phyloP scores from a whole-genome alignment of 768 basidiomycete genomes.

The Rhodocollybia butyracea region DNA sequence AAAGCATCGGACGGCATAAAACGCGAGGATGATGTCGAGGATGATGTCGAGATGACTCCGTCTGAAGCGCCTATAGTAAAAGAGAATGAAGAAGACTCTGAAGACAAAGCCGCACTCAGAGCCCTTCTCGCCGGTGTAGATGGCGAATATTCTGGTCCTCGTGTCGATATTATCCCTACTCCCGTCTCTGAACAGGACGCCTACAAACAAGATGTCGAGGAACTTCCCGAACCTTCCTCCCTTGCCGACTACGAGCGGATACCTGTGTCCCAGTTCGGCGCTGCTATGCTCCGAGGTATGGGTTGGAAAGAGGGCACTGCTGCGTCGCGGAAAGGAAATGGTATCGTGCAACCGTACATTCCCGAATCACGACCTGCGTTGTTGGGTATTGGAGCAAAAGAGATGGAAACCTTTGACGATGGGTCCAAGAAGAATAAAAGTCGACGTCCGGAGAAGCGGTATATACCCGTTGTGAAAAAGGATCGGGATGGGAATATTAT shows the following conservation, averaged over 20 bases:
- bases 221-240: constrained; percentile 73
- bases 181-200: constrained; percentile 79
- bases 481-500: constrained; percentile 44
- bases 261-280: constrained; percentile 90
- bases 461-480: constrained; percentile 78
- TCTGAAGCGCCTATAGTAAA: constrained; percentile 30
- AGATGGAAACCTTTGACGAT: constrained; percentile 69
- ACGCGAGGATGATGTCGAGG: constrained; percentile 19
- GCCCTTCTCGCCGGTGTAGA: constrained; percentile 65
- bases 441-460: constrained; percentile 66
- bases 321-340: constrained; percentile 63
- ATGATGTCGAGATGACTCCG: constrained; percentile 20
- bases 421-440: constrained; percentile 50
- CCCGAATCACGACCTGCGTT: constrained; percentile 82
- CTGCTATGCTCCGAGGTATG: constrained; percentile 93
- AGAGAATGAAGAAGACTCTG: constrained; percentile 45
- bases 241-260: constrained; percentile 87
- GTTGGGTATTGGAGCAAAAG: constrained; percentile 93
- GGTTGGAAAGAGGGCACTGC: constrained; percentile 88
- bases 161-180: constrained; percentile 63
- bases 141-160: constrained; percentile 35
- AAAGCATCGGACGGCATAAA: constrained; percentile 20
- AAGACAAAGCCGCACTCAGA: constrained; percentile 79
- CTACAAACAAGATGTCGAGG: constrained; percentile 76
- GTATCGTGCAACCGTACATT: constrained; percentile 72